A percentile compares a stretch with the other conserved stretches of the same genome.
These are phyloP conservation scores for Incumbomyces delicatus DNA, from an alignment of 2,329 filamentous ascomycete species.

Conservation along the genomic window DNA sequence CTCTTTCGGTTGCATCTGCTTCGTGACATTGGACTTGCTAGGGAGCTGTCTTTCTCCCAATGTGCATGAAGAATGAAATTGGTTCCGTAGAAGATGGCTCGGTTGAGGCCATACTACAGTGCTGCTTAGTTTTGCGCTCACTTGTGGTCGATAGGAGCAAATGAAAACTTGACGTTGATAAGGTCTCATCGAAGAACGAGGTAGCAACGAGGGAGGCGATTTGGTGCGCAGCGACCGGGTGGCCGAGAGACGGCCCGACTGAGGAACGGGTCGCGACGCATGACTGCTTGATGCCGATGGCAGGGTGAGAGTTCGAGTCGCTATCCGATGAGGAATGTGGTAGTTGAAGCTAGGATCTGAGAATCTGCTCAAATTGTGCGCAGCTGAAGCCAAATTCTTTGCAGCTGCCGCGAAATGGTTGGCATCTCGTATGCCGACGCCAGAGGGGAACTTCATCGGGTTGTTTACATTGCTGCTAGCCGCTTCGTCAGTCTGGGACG, in stretches of 20 bases:
- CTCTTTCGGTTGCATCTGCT: constrained; percentile 12
- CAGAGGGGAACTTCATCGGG: constrained; percentile 1
- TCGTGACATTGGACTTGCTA: constrained; percentile 25
- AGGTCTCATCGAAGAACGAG: background rate
- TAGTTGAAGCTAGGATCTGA: constrained; percentile 15
- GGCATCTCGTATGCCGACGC: constrained; percentile 6
- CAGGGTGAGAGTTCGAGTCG: background rate
- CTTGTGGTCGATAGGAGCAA: background rate
- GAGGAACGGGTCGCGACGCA: background rate
- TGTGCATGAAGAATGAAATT: background rate
- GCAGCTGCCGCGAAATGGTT: background rate
- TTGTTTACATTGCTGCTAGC: background rate
- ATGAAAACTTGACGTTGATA: background rate
- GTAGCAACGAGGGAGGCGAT: too few relatives aligned
- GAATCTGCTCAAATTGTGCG: constrained; percentile 2
- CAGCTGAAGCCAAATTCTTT: background rate
- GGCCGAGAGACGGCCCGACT: background rate
- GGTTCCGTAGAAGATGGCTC: background rate
- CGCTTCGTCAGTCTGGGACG: background rate
- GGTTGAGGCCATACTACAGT: background rate
- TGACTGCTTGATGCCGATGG: background rate
- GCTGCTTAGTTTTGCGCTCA: background rate
- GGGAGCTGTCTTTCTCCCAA: constrained; percentile 22
- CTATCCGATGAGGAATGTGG: constrained; percentile 19
- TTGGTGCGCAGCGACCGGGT: background rate